A percentile compares a stretch with the other conserved stretches of the same genome.
Conservation (phyloP, 139 green algal genomes). For the Coccomyxa sp. region DNA sequence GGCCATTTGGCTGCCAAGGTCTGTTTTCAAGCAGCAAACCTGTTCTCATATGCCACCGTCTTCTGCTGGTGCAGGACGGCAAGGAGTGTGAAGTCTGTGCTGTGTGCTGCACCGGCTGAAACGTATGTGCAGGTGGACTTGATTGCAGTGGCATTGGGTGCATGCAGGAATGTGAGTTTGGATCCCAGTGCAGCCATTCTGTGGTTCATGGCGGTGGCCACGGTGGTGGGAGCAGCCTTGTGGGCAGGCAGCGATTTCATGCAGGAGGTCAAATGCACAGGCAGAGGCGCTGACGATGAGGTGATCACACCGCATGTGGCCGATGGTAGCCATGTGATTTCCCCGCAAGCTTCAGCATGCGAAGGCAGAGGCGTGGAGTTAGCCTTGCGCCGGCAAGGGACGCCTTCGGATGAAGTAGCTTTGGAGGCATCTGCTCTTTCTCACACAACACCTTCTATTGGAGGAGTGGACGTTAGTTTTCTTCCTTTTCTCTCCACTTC, state of each 20-base stretch:
- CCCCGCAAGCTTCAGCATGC: neutral
- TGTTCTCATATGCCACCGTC: neutral
- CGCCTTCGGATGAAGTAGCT: too few species aligned
- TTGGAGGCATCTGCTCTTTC: too few species aligned
- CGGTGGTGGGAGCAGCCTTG: slow-evolving; percentile 37
- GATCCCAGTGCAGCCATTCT: slow-evolving; percentile 49
- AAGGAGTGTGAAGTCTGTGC: neutral
- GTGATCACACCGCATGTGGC: neutral
- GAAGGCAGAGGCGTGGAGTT: neutral
- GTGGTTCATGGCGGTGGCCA: slow-evolving; percentile 65
- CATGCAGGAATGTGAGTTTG: slow-evolving; percentile 19
- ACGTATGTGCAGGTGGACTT: neutral
- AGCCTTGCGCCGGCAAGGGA: too few species aligned
- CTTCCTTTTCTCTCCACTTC: too few species aligned
- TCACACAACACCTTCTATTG: too few species aligned
- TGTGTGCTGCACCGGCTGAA: neutral
- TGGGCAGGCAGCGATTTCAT: slow-evolving; percentile 52
- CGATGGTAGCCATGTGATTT: too few species aligned
- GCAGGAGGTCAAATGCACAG: neutral
- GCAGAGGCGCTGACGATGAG: neutral
- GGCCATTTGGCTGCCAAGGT: neutral
- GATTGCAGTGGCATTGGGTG: neutral
- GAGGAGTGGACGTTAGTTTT: too few species aligned
- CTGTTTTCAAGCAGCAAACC: neutral
- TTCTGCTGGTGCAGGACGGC: neutral